Evolutionary conservation across 1,284 basidiomycete genomes (phyloP).

Genomic region (Austroboletus niveus): DNA sequence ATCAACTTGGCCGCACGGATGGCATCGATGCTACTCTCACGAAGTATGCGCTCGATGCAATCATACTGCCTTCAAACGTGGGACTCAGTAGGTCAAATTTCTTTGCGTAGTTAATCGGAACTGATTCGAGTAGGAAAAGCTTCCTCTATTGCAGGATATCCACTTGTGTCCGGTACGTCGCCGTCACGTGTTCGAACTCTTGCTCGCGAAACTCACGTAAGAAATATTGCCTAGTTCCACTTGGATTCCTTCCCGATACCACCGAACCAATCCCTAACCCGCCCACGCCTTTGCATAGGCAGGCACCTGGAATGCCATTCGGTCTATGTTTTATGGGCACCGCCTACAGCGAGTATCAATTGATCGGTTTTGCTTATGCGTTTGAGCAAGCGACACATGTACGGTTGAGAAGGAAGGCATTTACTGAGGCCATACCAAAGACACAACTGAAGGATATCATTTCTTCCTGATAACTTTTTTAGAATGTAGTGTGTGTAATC

Average conservation of each 20-base stretch:
- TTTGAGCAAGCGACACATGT: constrained; percentile 55
- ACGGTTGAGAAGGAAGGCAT: constrained; percentile 35
- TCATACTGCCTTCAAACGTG: constrained; percentile 39
- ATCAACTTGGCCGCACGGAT: constrained; percentile 37
- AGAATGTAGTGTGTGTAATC: no score
- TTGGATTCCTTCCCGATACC: constrained; percentile 44
- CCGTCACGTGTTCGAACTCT: background rate
- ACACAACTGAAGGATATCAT: constrained; percentile 24
- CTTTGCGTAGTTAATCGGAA: background rate
- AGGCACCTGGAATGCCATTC: constrained; percentile 45
- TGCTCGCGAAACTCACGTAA: background rate
- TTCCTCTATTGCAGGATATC: constrained; percentile 28
- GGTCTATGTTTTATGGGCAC: constrained; percentile 51
- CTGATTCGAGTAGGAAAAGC: constrained; percentile 8
- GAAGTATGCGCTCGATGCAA: constrained; percentile 42
- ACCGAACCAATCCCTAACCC: constrained; percentile 25
- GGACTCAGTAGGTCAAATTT: constrained; percentile 15
- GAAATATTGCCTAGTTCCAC: constrained; percentile 36
- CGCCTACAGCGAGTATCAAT: constrained; percentile 48
- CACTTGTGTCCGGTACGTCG: constrained; percentile 25
- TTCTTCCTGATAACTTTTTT: background rate
- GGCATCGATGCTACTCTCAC: constrained; percentile 48
- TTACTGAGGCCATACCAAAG: constrained; percentile 21
- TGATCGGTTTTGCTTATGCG: constrained; percentile 50
- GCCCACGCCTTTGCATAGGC: constrained; percentile 30